phyloP scores from a whole-genome alignment of 305 asterid genomes.

The Ajuga reptans region DNA sequence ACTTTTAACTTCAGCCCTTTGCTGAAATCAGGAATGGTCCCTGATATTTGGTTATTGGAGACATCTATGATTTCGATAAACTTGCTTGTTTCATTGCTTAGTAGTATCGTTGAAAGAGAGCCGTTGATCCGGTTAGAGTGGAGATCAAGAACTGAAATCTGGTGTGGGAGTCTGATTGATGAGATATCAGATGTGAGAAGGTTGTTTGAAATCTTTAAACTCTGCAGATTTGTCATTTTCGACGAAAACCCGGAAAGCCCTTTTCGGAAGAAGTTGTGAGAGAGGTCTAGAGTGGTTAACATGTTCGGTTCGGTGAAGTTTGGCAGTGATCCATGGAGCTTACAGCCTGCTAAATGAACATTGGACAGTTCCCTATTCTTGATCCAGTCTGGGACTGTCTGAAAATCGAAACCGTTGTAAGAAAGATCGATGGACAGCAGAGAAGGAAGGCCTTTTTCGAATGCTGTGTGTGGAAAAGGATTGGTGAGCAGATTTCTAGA shows the following conservation, averaged over 20 bases:
- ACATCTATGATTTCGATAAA: slow-evolving; percentile 54
- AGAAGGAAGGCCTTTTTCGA: slow-evolving; percentile 45
- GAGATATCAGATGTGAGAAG: slow-evolving; percentile 42
- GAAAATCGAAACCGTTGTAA: slow-evolving; percentile 43
- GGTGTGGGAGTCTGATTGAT: slow-evolving; percentile 45
- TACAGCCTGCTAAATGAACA: slow-evolving; percentile 63
- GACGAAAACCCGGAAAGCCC: slow-evolving; percentile 49
- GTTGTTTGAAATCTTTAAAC: slow-evolving; percentile 51
- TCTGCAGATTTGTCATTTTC: slow-evolving; percentile 45
- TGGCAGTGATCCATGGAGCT: slow-evolving; percentile 58
- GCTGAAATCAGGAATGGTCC: slow-evolving; percentile 54
- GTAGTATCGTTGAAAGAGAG: slow-evolving; percentile 40
- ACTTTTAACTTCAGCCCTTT: slow-evolving; percentile 35
- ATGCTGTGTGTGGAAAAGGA: slow-evolving; percentile 46
- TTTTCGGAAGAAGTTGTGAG: slow-evolving; percentile 49
- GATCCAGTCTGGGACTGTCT: slow-evolving; percentile 63
- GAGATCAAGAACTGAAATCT: slow-evolving; percentile 49
- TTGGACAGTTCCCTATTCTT: slow-evolving; percentile 46
- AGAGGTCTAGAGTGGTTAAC: slow-evolving; percentile 51
- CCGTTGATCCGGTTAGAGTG: slow-evolving; percentile 58
- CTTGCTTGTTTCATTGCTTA: slow-evolving; percentile 38
- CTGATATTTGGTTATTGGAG: slow-evolving; percentile 51
- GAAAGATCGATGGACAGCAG: slow-evolving; percentile 65
- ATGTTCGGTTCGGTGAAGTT: slow-evolving; percentile 55
- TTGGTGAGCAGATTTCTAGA: slow-evolving; percentile 51